A percentile compares a stretch with the other conserved stretches of the same genome.
phyloP scores from a whole-genome alignment of 2,329 filamentous ascomycete species.

The Fusarium veterinarium region DNA sequence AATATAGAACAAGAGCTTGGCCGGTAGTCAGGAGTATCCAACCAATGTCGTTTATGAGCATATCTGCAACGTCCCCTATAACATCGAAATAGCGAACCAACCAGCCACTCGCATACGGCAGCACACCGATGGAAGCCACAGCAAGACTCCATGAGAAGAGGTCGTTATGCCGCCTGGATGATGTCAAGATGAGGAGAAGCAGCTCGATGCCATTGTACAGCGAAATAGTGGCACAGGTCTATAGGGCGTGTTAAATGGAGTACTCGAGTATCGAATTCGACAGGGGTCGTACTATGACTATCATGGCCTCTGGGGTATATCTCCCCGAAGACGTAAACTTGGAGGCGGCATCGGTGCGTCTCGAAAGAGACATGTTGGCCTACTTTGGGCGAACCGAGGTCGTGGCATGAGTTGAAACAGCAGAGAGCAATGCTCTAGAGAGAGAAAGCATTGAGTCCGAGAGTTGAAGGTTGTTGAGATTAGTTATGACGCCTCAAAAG shows the following conservation, averaged over 20 bases:
- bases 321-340: constrained; percentile 4
- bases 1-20: constrained; percentile 34
- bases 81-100: constrained; percentile 25
- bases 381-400: neutral
- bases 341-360: constrained; percentile 11
- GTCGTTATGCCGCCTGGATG: constrained; percentile 23
- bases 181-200: constrained; percentile 30
- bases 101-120: constrained; percentile 30
- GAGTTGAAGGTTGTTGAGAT: neutral
- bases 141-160: constrained; percentile 34
- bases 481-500: constrained; percentile 4
- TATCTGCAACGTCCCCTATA: constrained; percentile 6
- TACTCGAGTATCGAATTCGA: neutral
- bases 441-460: neutral
- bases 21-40: constrained; percentile 36
- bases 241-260: neutral
- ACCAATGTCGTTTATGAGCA: constrained; percentile 25
- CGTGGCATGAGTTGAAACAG: constrained; percentile 16
- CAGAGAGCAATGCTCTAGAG: neutral
- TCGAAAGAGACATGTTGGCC: constrained; percentile 22
- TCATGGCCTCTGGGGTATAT: constrained; percentile 29
- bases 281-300: constrained; percentile 31
- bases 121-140: constrained; percentile 19
- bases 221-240: constrained; percentile 29
- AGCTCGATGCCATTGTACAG: constrained; percentile 34